Evolutionary conservation across 805 yeast species (phyloP).

Genomic region (Candida nitratophila): DNA sequence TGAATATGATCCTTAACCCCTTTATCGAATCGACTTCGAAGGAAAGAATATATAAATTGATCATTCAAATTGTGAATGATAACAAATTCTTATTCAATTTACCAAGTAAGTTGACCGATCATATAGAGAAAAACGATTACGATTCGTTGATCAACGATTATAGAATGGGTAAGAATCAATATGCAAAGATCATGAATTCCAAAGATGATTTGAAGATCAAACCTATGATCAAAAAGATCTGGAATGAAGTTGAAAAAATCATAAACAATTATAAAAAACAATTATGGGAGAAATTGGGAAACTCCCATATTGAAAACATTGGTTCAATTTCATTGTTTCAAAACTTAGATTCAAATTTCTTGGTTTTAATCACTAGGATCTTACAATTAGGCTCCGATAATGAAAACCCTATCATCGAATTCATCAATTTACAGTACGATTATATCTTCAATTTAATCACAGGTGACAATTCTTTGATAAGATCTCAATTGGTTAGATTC

Average conservation of each 20-base stretch:
- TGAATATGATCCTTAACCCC: constrained; percentile 52
- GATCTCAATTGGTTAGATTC: constrained; percentile 33
- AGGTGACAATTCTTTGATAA: constrained; percentile 33
- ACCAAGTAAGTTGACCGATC: constrained; percentile 39
- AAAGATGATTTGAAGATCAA: constrained; percentile 4
- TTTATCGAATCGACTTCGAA: constrained; percentile 43
- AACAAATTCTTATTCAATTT: constrained; percentile 50
- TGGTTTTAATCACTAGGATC: constrained; percentile 43
- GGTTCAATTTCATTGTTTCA: background rate
- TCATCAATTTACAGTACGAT: constrained; percentile 47
- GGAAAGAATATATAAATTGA: constrained; percentile 40
- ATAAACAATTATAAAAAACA: constrained; percentile 47
- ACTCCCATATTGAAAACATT: constrained; percentile 23
- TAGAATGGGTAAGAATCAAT: constrained; percentile 33
- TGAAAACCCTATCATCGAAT: constrained; percentile 53
- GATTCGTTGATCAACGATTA: constrained; percentile 52
- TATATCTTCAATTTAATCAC: constrained; percentile 25
- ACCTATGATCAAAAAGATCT: constrained; percentile 40
- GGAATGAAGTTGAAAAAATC: constrained; percentile 48
- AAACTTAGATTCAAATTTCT: constrained; percentile 20
- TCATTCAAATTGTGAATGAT: constrained; percentile 44
- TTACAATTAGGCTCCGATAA: constrained; percentile 53
- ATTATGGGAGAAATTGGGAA: constrained; percentile 44
- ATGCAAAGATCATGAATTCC: constrained; percentile 5
- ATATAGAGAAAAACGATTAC: constrained; percentile 45